phyloP scores from a whole-genome alignment of 139 green algal species.

The Microglena sp. region DNA sequence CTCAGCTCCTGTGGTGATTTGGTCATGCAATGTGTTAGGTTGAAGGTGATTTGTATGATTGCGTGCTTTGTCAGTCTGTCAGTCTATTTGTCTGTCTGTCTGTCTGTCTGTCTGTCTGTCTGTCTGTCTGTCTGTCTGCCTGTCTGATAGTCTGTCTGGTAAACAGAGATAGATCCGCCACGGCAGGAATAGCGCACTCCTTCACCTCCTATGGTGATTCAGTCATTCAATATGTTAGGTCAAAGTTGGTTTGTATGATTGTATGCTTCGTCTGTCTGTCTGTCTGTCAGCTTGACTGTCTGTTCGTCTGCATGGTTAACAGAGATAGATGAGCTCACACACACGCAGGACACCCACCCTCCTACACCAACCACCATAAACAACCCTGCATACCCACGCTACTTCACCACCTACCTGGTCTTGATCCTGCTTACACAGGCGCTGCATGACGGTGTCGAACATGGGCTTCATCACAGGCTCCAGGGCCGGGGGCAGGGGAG shows the following conservation, averaged over 20 bases:
- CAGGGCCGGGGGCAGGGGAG: conserved; percentile 16
- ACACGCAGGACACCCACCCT: too few relatives aligned
- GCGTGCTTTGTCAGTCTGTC: too few relatives aligned
- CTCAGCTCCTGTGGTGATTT: too few relatives aligned
- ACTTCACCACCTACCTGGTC: conserved; percentile 58
- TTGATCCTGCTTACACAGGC: conserved; percentile 65
- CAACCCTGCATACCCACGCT: too few relatives aligned
- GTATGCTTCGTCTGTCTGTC: background rate
- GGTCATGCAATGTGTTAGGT: too few relatives aligned
- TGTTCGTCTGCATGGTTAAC: too few relatives aligned
- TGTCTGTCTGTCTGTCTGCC: background rate
- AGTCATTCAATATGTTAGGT: too few relatives aligned
- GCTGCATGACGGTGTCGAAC: conserved; percentile 31
- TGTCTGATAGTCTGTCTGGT: conserved; percentile 42
- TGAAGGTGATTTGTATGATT: too few relatives aligned
- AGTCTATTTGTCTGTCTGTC: too few relatives aligned
- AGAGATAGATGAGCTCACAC: too few relatives aligned
- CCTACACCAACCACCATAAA: too few relatives aligned
- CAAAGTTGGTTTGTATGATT: too few relatives aligned
- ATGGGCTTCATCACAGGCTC: conserved; percentile 37
- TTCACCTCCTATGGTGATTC: conserved; percentile 45
- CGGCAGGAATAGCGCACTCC: conserved; percentile 62
- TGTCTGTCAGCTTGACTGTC: background rate
- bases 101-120: background rate
- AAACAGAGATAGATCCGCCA: conserved; percentile 47